Evolutionary conservation across 1,284 basidiomycete species (phyloP), one percentile per base, ranked within the genome.

Genomic region (Amylostereum areolatum): DNA sequence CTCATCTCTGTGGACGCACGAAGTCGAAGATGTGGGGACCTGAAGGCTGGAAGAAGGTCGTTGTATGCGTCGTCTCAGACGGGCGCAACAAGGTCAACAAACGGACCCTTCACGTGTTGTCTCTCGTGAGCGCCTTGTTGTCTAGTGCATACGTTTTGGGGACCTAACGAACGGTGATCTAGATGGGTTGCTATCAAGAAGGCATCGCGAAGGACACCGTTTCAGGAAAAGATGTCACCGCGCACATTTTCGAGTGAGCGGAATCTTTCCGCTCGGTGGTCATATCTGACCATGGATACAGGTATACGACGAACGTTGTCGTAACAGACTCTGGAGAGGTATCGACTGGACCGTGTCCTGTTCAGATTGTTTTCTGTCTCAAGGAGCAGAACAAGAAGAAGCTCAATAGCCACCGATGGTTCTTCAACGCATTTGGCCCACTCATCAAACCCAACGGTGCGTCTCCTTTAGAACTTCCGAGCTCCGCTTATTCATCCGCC

Each of bases 341-440:
- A 24, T 85, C 89, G 1, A 80, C 83, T 50, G 84, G 89, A 11
- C 72, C 81, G 1, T 90, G 91, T 53, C 94, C 94, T 0, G 80
- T 96, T n/a, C 94, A 97, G 68, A 74, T 97, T 56, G 66, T 96
- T 43, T 97, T 97, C 73, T 96, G 92, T 62, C 71, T 96, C 58
- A 96, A 97, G 69, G 94, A 95, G 65, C 86, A 92, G 69, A 97
- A 96, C 75, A 91, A 93, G 81, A 95, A 94, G 77, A 95, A 95
- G 63, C 70, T 94, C 54, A 94, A 94, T 71, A 88, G 83, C 61
- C 91, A 94, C 61, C 82, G 95, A 40, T 97, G 95, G 95, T 93
- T 97, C 70, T 97, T 97, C 80, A 97, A 97, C 62, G 94, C 92
- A 0, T 91, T 97, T 57, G 92, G 92, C 11, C 86, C 91, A 28